Evolutionary conservation across 2,329 filamentous ascomycete genomes (phyloP), one percentile per base, ranked within the genome.

Genomic region (Monosporascus sp.): DNA sequence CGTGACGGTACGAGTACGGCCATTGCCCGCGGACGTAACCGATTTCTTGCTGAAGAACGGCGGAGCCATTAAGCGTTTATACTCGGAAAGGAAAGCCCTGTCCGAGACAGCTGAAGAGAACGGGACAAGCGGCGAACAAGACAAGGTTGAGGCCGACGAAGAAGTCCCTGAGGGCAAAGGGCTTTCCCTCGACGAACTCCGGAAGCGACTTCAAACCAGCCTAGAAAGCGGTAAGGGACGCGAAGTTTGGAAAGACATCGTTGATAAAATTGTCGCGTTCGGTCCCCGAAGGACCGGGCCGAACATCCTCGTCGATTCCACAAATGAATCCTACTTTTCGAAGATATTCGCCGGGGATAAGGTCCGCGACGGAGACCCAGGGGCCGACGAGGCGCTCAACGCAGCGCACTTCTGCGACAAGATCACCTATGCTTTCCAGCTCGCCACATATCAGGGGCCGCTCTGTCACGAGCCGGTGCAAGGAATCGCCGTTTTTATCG

Each of bases 391-490:
- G 52, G 70, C 73, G 48, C 72, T 88, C 43, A 73, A 78, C 51
- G 77, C 86, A 4, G 78, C 78, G 48, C 87, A 94, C 64, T 86
- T 97, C 60, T 84, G 86, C 53, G 93, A 97, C 74, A 97, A 96
- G 68, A 89, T 97, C 58, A 79, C 84, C 8, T 92, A 99, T 68
- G 92, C 90, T 48, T 99, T 99, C 78, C 94, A 99, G 69, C 86
- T 97, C 17, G 88, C 90, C 39, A 95, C 87, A 1, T 82, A 85
- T 22, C 90, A 96, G 71, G 94, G 94, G 0, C 92, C 94, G 0
- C 81, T 97, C 49, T 97, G 94, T 71, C 82, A 90, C 63, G 94
- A 99, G 68, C 93, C 94, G 0, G 85, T 97, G 48, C 93, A 97
- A 73, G 94, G 94, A 49, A 81, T 97, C 24, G 94, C 92, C 41